These are phyloP conservation scores for Oryza meyeriana DNA, from an alignment of 176 grass and related monocot genomes.

Conservation along the genomic window DNA sequence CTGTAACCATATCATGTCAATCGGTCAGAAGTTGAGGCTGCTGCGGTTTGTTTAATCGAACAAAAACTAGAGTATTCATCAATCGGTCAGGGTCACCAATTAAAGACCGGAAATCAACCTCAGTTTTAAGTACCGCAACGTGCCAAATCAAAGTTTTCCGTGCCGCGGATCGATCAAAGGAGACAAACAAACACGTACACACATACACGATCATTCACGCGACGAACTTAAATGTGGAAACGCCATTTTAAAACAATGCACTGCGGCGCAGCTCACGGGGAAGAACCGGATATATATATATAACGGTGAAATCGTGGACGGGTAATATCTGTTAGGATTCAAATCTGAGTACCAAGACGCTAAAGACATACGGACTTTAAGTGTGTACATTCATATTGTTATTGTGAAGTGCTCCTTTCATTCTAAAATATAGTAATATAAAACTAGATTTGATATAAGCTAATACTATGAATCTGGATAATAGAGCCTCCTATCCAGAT, in stretches of 20 bases:
- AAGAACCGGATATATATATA: not conserved
- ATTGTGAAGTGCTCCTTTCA: too few relatives aligned
- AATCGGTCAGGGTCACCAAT: constrained; percentile 23
- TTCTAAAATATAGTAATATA: too few relatives aligned
- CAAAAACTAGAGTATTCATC: not conserved
- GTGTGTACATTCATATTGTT: too few relatives aligned
- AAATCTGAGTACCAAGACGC: too few relatives aligned
- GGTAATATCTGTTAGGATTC: too few relatives aligned
- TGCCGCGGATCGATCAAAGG: constrained; percentile 27
- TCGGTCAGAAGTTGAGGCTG: constrained; percentile 12
- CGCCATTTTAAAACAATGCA: not conserved
- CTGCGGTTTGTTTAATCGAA: not conserved
- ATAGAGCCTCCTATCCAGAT: too few relatives aligned
- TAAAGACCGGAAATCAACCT: not conserved
- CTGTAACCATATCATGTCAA: not conserved
- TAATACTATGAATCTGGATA: too few relatives aligned
- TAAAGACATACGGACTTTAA: too few relatives aligned
- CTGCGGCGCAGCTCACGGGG: not conserved
- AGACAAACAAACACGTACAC: constrained; percentile 37
- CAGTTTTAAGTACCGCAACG: not conserved
- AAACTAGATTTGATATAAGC: too few relatives aligned
- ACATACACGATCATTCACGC: not conserved
- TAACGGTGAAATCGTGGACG: not conserved
- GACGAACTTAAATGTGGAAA: not conserved
- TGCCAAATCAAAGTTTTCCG: constrained; percentile 41